These are phyloP conservation scores for Phytophthora litchii DNA, from an alignment of 352 stramenopile genomes.

Conservation along the genomic window DNA sequence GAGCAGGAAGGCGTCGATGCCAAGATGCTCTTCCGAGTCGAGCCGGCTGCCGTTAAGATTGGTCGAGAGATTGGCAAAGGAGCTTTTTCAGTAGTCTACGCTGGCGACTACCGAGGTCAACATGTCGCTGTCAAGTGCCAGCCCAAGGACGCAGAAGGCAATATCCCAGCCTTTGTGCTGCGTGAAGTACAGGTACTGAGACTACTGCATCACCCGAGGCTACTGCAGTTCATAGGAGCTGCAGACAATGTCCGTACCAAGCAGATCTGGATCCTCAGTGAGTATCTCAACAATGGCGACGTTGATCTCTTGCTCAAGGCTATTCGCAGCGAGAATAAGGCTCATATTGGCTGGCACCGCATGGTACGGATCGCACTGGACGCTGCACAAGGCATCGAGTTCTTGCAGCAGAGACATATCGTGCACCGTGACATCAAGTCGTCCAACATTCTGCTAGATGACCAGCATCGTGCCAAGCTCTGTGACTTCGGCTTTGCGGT, in stretches of 20 bases:
- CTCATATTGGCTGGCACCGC: constrained; percentile 65
- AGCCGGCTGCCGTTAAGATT: constrained; percentile 68
- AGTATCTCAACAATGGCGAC: constrained; percentile 80
- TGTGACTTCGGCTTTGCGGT: constrained; percentile 89
- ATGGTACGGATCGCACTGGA: constrained; percentile 78
- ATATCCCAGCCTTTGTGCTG: constrained; percentile 76
- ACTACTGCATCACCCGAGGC: constrained; percentile 67
- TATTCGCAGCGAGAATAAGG: constrained; percentile 49
- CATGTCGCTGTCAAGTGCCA: constrained; percentile 88
- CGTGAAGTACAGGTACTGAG: constrained; percentile 79
- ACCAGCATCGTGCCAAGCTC: constrained; percentile 71
- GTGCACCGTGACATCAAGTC: constrained; percentile 90
- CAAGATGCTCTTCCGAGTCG: constrained; percentile 58
- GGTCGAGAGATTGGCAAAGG: constrained; percentile 86
- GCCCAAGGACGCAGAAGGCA: constrained; percentile 73
- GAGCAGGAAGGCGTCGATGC: constrained; percentile 22
- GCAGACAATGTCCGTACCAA: constrained; percentile 72
- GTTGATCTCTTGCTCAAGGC: constrained; percentile 69
- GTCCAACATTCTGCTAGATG: constrained; percentile 88
- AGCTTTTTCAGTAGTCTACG: constrained; percentile 83
- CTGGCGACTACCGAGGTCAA: constrained; percentile 72
- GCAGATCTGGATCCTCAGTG: constrained; percentile 86
- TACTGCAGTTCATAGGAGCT: constrained; percentile 79
- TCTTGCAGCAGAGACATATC: constrained; percentile 91
- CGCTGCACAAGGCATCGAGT: constrained; percentile 92